Conservation (phyloP, 768 basidiomycete genomes). For the Naganishia kalamii region DNA sequence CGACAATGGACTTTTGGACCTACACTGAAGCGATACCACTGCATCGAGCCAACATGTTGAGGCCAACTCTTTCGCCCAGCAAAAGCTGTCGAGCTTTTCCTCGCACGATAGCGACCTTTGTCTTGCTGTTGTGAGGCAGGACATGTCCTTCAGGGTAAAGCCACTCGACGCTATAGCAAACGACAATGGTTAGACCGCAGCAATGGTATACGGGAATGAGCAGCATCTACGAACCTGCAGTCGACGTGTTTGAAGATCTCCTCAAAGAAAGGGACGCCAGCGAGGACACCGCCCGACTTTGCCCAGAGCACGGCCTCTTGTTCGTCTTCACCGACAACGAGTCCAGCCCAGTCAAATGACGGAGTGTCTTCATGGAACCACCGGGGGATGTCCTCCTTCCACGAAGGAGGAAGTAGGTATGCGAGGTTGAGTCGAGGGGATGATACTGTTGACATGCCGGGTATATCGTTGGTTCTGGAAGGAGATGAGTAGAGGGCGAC, state of each 20-base stretch:
- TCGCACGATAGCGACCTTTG: conserved; percentile 73
- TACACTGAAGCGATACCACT: conserved; percentile 95
- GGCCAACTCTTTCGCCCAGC: conserved; percentile 82
- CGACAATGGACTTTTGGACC: conserved; percentile 32
- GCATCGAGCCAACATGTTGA: conserved; percentile 89
- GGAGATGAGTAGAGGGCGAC: neutral
- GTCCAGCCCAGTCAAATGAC: conserved; percentile 93
- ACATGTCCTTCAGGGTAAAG: conserved; percentile 78
- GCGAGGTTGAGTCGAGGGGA: conserved; percentile 36
- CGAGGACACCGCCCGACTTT: conserved; percentile 78
- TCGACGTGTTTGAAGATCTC: conserved; percentile 83
- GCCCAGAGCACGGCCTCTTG: conserved; percentile 84
- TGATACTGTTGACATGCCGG: neutral
- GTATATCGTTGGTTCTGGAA: neutral
- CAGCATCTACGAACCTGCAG: conserved; percentile 64
- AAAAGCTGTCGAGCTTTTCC: conserved; percentile 83
- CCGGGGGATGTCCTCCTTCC: conserved; percentile 68
- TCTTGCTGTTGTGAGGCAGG: conserved; percentile 59
- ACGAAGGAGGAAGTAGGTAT: conserved; percentile 84
- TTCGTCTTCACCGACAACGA: conserved; percentile 83
- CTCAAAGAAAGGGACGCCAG: conserved; percentile 90
- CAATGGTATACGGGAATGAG: neutral
- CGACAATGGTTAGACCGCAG: neutral
- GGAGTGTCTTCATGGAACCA: conserved; percentile 95
- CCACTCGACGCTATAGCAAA: conserved; percentile 74